These are phyloP conservation scores for Fusarium sp. DNA, from an alignment of 2,329 filamentous ascomycete genomes.

Conservation along the genomic window DNA sequence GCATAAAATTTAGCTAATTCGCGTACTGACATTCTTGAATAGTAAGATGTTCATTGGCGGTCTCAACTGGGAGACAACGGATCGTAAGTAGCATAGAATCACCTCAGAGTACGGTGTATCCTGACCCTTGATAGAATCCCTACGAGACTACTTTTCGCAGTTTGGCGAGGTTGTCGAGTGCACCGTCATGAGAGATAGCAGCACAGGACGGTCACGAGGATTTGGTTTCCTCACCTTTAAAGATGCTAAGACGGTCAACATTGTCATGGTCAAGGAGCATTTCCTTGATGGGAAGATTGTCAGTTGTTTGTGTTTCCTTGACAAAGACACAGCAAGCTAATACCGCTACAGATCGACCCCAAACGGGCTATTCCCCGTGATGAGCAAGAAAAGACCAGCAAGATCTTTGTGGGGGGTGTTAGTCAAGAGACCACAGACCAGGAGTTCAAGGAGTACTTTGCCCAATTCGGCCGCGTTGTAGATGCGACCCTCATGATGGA, in stretches of 20 bases:
- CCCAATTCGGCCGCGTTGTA: conserved; percentile 93
- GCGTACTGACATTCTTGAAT: conserved; percentile 44
- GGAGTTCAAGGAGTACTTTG: conserved; percentile 97
- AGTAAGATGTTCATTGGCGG: conserved; percentile 99
- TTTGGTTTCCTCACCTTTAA: conserved; percentile 99
- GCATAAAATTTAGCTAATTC: not conserved
- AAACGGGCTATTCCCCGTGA: conserved; percentile 97
- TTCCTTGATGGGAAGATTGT: conserved; percentile 98
- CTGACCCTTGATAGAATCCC: conserved; percentile 75
- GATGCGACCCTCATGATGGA: conserved; percentile 99
- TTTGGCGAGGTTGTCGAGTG: conserved; percentile 98
- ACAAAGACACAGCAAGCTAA: conserved; percentile 35
- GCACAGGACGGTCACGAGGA: conserved; percentile 91
- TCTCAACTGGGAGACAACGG: conserved; percentile 98
- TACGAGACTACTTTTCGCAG: conserved; percentile 96
- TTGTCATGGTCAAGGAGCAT: conserved; percentile 99
- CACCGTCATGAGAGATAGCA: conserved; percentile 98
- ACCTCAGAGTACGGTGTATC: not conserved
- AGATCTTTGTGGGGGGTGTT: conserved; percentile 98
- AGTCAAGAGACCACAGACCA: conserved; percentile 97
- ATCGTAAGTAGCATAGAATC: conserved; percentile 74
- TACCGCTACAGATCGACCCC: conserved; percentile 82
- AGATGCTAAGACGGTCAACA: conserved; percentile 97
- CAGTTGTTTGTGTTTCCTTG: conserved; percentile 55
- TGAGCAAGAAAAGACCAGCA: conserved; percentile 97